Conservation (phyloP, 2,329 filamentous ascomycete genomes). For the Lachnellula cervina region DNA sequence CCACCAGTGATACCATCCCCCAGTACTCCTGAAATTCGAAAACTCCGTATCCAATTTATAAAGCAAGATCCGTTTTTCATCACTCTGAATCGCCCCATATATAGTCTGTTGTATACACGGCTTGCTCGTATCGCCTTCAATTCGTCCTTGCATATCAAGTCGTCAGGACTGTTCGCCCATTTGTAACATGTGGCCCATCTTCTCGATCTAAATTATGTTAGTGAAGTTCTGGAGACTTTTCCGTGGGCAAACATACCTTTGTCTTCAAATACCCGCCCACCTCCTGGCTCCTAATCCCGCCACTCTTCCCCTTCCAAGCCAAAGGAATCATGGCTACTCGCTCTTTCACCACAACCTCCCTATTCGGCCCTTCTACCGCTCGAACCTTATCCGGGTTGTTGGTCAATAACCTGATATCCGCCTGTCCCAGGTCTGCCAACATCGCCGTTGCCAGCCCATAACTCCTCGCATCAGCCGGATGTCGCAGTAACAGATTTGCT, state of each 20-base stretch:
- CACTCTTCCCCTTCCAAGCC: constrained; percentile 75
- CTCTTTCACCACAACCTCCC: constrained; percentile 83
- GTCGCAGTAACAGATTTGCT: constrained; percentile 83
- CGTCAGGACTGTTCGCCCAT: constrained; percentile 35
- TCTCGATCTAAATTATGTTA: constrained; percentile 59
- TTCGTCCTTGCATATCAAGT: neutral
- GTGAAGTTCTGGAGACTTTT: neutral
- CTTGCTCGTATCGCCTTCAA: neutral
- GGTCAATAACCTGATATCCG: constrained; percentile 76
- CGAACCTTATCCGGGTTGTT: constrained; percentile 98
- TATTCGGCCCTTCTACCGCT: constrained; percentile 84
- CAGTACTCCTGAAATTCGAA: neutral
- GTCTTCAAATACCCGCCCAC: constrained; percentile 92
- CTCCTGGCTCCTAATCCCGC: constrained; percentile 80
- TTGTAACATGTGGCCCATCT: constrained; percentile 78
- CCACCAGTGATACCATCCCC: neutral
- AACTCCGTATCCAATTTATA: neutral
- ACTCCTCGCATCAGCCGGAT: constrained; percentile 89
- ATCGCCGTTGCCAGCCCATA: constrained; percentile 97
- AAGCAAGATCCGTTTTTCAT: no score
- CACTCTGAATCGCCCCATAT: no score
- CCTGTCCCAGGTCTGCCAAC: constrained; percentile 76
- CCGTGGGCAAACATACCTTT: constrained; percentile 59
- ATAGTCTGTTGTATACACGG: neutral
- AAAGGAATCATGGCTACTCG: constrained; percentile 92